These are phyloP conservation scores for Monosiga brevicollis DNA, from an alignment of 78 protist species.

Conservation along the genomic window DNA sequence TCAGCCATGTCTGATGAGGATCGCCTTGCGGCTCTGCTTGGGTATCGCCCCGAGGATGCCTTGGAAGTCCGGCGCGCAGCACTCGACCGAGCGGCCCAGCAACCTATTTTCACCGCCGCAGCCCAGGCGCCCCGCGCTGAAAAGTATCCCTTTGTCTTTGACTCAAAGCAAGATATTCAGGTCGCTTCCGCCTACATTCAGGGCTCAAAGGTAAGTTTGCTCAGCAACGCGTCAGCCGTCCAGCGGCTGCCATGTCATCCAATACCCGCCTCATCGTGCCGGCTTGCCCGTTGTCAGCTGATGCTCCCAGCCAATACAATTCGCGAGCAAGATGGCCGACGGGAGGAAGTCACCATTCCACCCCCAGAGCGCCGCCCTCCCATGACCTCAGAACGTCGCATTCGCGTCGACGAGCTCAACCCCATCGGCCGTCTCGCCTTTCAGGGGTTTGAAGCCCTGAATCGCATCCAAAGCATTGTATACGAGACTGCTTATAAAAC, in stretches of 20 bases:
- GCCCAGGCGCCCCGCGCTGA: no score
- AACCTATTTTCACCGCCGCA: no score
- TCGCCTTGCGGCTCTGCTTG: background rate
- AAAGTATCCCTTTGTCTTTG: slow-evolving; percentile 1
- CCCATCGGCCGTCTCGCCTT: slow-evolving; percentile 9
- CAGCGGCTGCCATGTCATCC: background rate
- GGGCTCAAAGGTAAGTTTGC: background rate
- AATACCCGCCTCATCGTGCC: background rate
- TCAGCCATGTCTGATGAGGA: background rate
- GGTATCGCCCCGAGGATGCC: background rate
- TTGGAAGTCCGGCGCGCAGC: background rate
- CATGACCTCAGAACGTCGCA: background rate
- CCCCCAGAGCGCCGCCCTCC: background rate
- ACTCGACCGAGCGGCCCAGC: no score
- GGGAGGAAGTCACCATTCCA: background rate
- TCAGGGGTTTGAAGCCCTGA: slow-evolving; percentile 6
- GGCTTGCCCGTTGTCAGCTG: background rate
- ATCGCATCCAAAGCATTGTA: slow-evolving; percentile 46
- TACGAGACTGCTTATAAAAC: slow-evolving; percentile 68
- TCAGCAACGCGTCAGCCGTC: background rate
- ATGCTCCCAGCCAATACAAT: background rate
- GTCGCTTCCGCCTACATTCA: background rate
- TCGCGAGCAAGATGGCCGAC: background rate
- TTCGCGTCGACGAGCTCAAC: background rate
- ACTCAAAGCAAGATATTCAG: background rate